Evolutionary conservation across 257 asterid genomes (phyloP), one percentile per base, ranked within the genome.

Genomic region (Striga asiatica): DNA sequence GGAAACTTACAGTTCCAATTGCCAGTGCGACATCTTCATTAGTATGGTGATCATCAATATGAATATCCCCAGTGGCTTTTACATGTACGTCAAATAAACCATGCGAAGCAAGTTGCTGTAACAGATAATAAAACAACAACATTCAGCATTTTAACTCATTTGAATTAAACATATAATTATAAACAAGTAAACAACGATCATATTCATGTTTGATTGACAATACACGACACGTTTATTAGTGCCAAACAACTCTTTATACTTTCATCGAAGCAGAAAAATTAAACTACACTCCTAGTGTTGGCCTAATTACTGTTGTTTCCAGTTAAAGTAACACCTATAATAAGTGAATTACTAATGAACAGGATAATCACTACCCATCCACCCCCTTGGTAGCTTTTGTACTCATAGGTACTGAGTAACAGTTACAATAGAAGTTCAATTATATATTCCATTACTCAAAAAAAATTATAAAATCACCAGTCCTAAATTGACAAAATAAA

Each of bases 51-150:
- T 89, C 96, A 72, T 86, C 98, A 13, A 83, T 89, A 73, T 86
- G 96, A 71, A 69, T 81, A 74, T 86, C 98, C 39, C 96, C 98
- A 47, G 75, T 66, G 25, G 98, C 96, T 65, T 83, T 89, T 67
- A 81, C 96, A 58, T 70, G 76, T 60, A 89, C 78, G 22, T 86
- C 82, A 39, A 89, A 86, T 58, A 86, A 72, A 27, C 96, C 98
- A 68, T 89, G 98, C 8, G 98, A 89, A 67, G 98, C 93, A 56
- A 89, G 82, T 86, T 89, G 96, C 94, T 86, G 76, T 41, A 56
- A 54, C 60, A 66, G 45, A 65, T 6, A 73, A 12, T 50, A 65
- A 28, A 25, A 72, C 58, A 13, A 37, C 43, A 31, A 18, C 42
- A 21, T 54, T 67, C 42, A 73, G 56, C 35, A 54, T 11, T 38